Conservation (phyloP, 306 rosid genomes). For the Cucurbita moschata region DNA sequence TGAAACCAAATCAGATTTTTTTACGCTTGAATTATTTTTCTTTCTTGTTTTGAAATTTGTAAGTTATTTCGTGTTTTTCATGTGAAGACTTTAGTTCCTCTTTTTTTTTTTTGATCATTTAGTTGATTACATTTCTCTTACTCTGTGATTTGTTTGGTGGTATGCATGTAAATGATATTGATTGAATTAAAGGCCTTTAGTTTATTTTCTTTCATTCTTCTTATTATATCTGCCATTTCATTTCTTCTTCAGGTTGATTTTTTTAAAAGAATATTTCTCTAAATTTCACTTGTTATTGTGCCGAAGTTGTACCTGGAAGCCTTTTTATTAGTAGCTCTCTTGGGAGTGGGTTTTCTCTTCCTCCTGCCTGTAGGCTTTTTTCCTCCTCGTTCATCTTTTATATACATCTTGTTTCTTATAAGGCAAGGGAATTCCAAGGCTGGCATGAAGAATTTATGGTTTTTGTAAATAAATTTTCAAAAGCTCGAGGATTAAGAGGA, state of each 20-base stretch:
- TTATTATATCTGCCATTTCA: not conserved
- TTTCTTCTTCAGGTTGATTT: not conserved
- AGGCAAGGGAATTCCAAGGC: not conserved
- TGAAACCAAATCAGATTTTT: constrained; percentile 15
- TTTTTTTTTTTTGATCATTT: not conserved
- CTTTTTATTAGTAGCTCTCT: no score
- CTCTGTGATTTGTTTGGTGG: not conserved
- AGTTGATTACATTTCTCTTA: not conserved
- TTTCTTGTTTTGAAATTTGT: not conserved
- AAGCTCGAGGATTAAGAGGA: not conserved
- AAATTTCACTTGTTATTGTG: not conserved
- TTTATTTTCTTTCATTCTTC: not conserved
- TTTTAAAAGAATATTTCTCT: not conserved
- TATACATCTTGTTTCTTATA: no score
- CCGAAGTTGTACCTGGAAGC: not conserved
- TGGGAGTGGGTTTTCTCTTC: no score
- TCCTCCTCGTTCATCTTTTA: no score
- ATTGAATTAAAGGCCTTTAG: not conserved
- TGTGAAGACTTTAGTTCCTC: not conserved
- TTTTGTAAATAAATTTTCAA: not conserved
- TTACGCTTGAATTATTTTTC: not conserved
- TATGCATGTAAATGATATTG: not conserved
- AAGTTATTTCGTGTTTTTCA: not conserved
- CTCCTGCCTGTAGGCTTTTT: no score
- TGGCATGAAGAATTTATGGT: not conserved